Base-by-base conservation (phyloP, 2,329 filamentous ascomycete species). In the Madurella fahalii region DNA sequence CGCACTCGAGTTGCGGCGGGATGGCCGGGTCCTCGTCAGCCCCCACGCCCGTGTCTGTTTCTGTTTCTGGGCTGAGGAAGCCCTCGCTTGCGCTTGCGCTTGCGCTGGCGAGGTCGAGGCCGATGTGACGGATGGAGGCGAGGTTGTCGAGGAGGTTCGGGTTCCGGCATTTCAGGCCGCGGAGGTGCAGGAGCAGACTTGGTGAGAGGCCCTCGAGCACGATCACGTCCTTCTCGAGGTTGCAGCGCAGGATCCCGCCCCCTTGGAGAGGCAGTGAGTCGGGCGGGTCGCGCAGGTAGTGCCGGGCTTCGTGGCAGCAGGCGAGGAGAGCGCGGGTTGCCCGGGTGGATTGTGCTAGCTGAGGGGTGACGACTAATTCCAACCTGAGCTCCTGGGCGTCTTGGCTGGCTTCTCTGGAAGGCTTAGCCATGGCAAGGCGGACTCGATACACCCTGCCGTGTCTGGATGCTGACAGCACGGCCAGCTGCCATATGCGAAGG, bases 151-250 rank as follows among this genome's bases (percentile, higher is more conserved):
- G 16, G 2, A 17, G 15, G 18, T 9, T 9, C 2, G 7, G 43
- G 32, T 31, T 5, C 25, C 25, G 34, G 4, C 2, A 34, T 18
- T 13, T 9, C 9, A 30, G 9, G 12, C n/a, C 5, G 25, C 32
- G 15, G 25, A 52, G 30, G 5, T 42, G 3, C 15, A 47, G 12
- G 2, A 55, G 31, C 15, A 53, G 15, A 7, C 5, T n/a, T 9
- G 49, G 18, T 2, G 45, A 31, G 9, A 56, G 11, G 11, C 40
- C 31, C 2, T 43, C 30, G 15, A 58, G 9, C 13, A 56, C 31
- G 56, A 58, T 41, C n/a, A 58, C 9, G 40, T 58, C 56, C 18
- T 12, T 25, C 12, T 43, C 3, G 37, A 58, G 43, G 49, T 53
- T 18, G 49, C 50, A 53, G 9, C 53, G 50, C 5, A 58, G 30